Conservation (phyloP, 495 filamentous ascomycete genomes). For the Penicillium cinerascens region DNA sequence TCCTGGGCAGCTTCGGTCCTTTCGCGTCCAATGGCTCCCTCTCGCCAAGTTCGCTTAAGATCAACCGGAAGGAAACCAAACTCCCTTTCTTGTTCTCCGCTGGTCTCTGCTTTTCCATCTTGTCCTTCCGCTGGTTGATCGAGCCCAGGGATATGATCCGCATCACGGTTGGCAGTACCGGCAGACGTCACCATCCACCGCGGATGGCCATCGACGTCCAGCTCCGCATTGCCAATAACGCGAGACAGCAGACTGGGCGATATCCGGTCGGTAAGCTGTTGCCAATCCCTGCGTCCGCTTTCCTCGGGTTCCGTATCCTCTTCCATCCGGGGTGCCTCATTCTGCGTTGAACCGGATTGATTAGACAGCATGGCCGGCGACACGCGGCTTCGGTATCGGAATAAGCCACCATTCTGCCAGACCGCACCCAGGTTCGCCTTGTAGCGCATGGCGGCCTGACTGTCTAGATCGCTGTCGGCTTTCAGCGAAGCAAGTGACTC, state of each 20-base stretch:
- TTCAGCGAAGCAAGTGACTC: constrained; percentile 32
- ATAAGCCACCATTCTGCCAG: constrained; percentile 43
- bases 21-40: constrained; percentile 65
- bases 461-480: constrained; percentile 21
- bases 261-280: constrained; percentile 37
- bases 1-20: constrained; percentile 70
- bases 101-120: constrained; percentile 3
- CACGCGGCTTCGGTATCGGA: constrained; percentile 41
- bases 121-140: constrained; percentile 13
- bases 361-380: constrained; percentile 22
- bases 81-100: constrained; percentile 35
- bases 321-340: constrained; percentile 11
- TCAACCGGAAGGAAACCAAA: constrained; percentile 48
- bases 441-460: constrained; percentile 37
- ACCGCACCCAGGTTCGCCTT: constrained; percentile 38
- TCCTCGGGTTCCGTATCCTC: constrained; percentile 31
- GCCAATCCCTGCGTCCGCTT: constrained; percentile 39
- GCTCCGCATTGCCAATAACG: constrained; percentile 34
- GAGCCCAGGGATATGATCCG: constrained; percentile 52
- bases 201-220: constrained; percentile 37
- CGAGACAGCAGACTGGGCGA: constrained; percentile 36
- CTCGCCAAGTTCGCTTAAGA: constrained; percentile 62
- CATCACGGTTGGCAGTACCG: constrained; percentile 41
- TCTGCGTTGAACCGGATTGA: constrained; percentile 1
- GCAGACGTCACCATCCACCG: constrained; percentile 48